These are phyloP conservation scores for Akanthomyces lecanii DNA, from an alignment of 2,329 filamentous ascomycete genomes.

Conservation along the genomic window DNA sequence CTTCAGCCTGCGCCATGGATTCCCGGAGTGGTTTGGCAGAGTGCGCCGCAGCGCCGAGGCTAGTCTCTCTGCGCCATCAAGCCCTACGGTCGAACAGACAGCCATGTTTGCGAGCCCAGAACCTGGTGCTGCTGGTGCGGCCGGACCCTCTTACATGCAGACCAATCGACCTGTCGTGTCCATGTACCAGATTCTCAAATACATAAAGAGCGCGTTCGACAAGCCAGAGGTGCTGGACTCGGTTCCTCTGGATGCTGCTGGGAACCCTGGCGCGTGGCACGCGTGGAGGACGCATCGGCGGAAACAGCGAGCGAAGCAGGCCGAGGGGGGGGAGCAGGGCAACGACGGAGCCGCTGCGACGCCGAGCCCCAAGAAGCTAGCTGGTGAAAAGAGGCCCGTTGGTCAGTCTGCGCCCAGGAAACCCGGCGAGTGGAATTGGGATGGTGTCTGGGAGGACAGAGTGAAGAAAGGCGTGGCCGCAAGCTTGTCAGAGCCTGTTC, in stretches of 20 bases:
- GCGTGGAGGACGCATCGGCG: slow-evolving; percentile 75
- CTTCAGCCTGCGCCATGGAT: slow-evolving; percentile 86
- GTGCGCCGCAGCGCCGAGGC: slow-evolving; percentile 38
- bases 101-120: slow-evolving; percentile 4
- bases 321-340: slow-evolving; percentile 15
- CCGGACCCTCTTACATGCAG: background rate
- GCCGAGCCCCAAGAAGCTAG: slow-evolving; percentile 14
- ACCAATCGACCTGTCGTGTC: slow-evolving; percentile 32
- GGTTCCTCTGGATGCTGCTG: slow-evolving; percentile 75
- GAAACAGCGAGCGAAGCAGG: slow-evolving; percentile 27
- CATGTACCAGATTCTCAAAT: slow-evolving; percentile 67
- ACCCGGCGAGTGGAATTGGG: slow-evolving; percentile 94
- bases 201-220: slow-evolving; percentile 79
- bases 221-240: slow-evolving; percentile 72
- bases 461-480: slow-evolving; percentile 73
- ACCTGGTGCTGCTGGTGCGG: background rate
- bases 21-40: slow-evolving; percentile 82
- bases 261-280: slow-evolving; percentile 89
- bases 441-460: slow-evolving; percentile 90
- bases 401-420: slow-evolving; percentile 35
- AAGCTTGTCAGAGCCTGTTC: slow-evolving; percentile 72
- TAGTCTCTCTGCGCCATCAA: slow-evolving; percentile 7
- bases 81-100: background rate
- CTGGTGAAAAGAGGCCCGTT: background rate
- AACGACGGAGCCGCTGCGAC: background rate